Evolutionary conservation across 768 basidiomycete genomes (phyloP).

Genomic region (Ramaria sp.): DNA sequence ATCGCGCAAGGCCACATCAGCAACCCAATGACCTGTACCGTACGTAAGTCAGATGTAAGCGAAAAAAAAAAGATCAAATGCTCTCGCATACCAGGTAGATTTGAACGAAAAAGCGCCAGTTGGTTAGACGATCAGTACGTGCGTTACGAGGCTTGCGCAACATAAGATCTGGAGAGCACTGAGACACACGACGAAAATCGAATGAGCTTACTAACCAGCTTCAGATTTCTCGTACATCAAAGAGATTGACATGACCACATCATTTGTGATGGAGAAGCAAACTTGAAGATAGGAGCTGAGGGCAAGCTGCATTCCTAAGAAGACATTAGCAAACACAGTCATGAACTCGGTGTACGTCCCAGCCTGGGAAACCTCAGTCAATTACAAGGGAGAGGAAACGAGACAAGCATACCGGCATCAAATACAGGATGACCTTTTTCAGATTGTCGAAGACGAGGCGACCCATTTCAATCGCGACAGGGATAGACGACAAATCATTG

Average conservation of each 20-base stretch:
- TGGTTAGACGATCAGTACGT: conserved; percentile 37
- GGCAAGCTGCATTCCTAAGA: conserved; percentile 36
- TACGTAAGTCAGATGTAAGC: conserved; percentile 1
- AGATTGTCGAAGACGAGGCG: conserved; percentile 50
- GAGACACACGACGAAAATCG: background rate
- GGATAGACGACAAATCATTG: conserved; percentile 50
- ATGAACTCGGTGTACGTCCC: conserved; percentile 52
- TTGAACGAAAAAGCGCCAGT: conserved; percentile 39
- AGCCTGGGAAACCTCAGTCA: conserved; percentile 20
- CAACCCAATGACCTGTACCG: conserved; percentile 29
- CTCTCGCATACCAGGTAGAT: conserved; percentile 31
- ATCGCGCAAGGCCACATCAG: conserved; percentile 38
- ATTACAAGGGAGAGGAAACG: conserved; percentile 33
- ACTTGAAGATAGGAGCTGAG: conserved; percentile 46
- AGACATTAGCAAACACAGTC: conserved; percentile 43
- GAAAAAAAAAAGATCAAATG: background rate
- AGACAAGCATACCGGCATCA: conserved; percentile 31
- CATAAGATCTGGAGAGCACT: conserved; percentile 28
- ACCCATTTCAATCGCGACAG: conserved; percentile 47
- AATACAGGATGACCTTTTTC: conserved; percentile 18
- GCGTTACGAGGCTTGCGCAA: conserved; percentile 38
- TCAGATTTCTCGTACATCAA: conserved; percentile 45
- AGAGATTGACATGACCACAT: conserved; percentile 40
- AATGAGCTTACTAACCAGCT: conserved; percentile 22
- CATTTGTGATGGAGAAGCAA: conserved; percentile 44